Evolutionary conservation across 2,329 filamentous ascomycete genomes (phyloP), one percentile per base, ranked within the genome.

Genomic region (Incumbomyces delicatus): DNA sequence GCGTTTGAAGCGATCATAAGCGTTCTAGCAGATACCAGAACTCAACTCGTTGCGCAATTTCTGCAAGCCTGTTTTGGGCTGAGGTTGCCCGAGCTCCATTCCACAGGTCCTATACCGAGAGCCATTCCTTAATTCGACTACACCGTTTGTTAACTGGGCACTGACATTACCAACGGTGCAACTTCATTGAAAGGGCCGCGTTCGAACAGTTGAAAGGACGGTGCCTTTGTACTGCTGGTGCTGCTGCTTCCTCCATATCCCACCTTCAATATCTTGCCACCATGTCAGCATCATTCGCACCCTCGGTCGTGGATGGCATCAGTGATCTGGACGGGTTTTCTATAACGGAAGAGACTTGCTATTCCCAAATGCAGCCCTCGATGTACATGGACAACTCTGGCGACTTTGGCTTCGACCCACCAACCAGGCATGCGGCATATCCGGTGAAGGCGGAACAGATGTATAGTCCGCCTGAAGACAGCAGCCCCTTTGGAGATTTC

Each of bases 371-470:
- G 33, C 40, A 42, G 16, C 31, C 41, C 12, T 17, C 16, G 16
- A 12, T 20, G 5, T 37, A 16, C 13, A 11, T 14, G 17, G 30
- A 18, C 14, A 18, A 38, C 7, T 16, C 36, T 18, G 55, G 55
- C 33, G 50, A 56, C 41, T 57, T 57, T 48, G 55, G 55, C 33
- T 57, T 57, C 32, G 55, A 57, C 37, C 55, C 55, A 5, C 50
- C 52, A 3, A 29, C 38, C 18, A n/a, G 44, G 12, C 53, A 52
- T 44, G 14, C 35, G 33, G 8, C 46, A 2, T 33, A 48, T 16
- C 32, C 43, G 20, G 16, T 40, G 7, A 47, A 44, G 41, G 48
- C 44, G 30, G 48, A 54, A 41, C 50, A 55, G 16, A 41, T 47
- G n/a, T 56, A 53, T 45, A 57, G 50, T 27, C 55, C 55, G 11